Base-by-base conservation (phyloP, 2,329 filamentous ascomycete genomes). In the Penicillium sp. region DNA sequence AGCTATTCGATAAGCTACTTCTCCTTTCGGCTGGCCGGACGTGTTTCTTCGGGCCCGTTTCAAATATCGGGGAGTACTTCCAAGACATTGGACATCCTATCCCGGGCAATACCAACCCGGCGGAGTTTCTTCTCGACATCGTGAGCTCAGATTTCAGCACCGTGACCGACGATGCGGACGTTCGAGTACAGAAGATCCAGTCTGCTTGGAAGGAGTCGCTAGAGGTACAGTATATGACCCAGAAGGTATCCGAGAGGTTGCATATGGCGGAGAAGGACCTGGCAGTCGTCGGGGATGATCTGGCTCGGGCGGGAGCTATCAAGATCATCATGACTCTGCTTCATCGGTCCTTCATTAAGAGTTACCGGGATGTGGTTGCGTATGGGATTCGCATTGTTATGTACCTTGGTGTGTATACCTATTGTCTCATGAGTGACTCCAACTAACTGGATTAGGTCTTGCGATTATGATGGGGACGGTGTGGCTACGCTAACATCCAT, bases 381-480 rank as follows among this genome's bases (percentile, higher is more conserved):
- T 96, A 96, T 67, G 89, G 88, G 0, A 90, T 94, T 62, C 85
- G 91, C 3, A 80, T 94, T 41, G 87, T 83, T 40, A 95, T 95
- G 90, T 94, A 95, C 72, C 79, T 87, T 57, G 85, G 84, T 74
- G 63, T 41, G 71, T 55, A 67, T 26, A 23, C 22, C 49, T 53
- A 41, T 52, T 29, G 14, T 4, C 14, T 18, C 11, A 22, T 51
- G 6, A 43, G n/a, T 7, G 15, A 41, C 7, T 22, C 22, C 1
- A 1, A 44, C 49, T 52, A 23, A 46, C n/a, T 15, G 29, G n/a
- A 20, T 23, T 52, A 72, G 84, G 85, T 0, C 79, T 95, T 15
- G 90, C 90, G 1, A 84, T 94, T 63, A 87, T 94, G 83, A 92
- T 93, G 87, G 90, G 91, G 5, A 95, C 91, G 0, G 89, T 95